Conservation (phyloP, 2,329 filamentous ascomycete species). For the Oidium heveae region DNA sequence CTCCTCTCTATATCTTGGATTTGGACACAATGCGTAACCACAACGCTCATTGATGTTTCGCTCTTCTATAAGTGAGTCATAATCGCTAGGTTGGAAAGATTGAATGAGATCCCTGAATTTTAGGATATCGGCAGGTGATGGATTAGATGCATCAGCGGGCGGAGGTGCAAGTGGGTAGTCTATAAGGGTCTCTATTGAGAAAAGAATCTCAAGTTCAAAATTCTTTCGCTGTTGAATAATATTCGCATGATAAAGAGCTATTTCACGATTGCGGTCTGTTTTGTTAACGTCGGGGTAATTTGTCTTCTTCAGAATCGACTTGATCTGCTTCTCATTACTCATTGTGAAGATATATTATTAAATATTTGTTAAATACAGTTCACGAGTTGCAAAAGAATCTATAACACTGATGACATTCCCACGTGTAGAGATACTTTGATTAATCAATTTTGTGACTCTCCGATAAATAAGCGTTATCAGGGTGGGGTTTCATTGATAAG, state of each 20-base stretch:
- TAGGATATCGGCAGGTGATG: slow-evolving; percentile 31
- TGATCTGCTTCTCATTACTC: slow-evolving; percentile 15
- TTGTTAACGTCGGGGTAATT: slow-evolving; percentile 19
- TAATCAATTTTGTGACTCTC: no score
- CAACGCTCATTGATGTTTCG: slow-evolving; percentile 64
- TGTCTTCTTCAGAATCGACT: slow-evolving; percentile 36
- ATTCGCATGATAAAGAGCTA: slow-evolving; percentile 60
- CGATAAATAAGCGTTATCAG: no score
- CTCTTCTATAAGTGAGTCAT: slow-evolving; percentile 70
- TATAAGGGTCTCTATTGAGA: slow-evolving; percentile 36
- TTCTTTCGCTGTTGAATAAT: slow-evolving; percentile 65
- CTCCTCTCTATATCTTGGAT: slow-evolving; percentile 29
- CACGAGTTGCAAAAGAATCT: no score
- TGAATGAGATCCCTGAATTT: slow-evolving; percentile 41
- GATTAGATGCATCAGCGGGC: slow-evolving; percentile 23
- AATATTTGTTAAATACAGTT: no score
- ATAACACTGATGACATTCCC: no score
- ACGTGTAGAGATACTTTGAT: no score
- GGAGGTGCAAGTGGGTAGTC: slow-evolving; percentile 18
- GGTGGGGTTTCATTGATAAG: no score
- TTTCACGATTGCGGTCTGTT: slow-evolving; percentile 25
- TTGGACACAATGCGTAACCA: slow-evolving; percentile 59
- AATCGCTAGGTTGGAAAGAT: slow-evolving; percentile 66
- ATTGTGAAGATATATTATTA: slow-evolving; percentile 6
- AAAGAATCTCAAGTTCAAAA: slow-evolving; percentile 48